Conservation (phyloP, 2,329 filamentous ascomycete species). For the Lasiodiplodia sp. region DNA sequence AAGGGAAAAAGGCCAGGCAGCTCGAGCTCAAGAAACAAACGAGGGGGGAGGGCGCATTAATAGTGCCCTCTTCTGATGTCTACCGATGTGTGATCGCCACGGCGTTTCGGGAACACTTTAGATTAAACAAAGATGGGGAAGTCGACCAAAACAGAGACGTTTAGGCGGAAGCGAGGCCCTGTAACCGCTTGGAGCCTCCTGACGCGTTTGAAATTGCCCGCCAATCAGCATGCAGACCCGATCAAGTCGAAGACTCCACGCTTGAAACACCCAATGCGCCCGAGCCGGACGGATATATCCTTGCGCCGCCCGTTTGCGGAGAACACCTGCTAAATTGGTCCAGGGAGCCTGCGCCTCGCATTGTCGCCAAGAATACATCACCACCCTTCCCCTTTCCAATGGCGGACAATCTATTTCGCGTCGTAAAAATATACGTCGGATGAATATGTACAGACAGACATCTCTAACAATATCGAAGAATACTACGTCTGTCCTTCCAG, state of each 20-base stretch:
- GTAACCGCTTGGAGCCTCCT: slow-evolving; percentile 19
- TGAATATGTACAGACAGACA: not conserved
- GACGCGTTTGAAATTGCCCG: slow-evolving; percentile 22
- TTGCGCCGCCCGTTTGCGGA: not conserved
- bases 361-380: not conserved
- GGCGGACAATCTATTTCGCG: not conserved
- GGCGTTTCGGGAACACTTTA: slow-evolving; percentile 19
- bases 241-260: not conserved
- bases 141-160: slow-evolving; percentile 4
- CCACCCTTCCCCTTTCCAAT: not conserved
- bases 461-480: not conserved
- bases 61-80: not conserved
- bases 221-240: slow-evolving; percentile 1
- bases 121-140: slow-evolving; percentile 26
- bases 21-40: not conserved
- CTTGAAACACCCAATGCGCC: not conserved
- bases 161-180: slow-evolving; percentile 22
- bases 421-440: not conserved
- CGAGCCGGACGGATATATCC: not conserved
- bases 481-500: not conserved
- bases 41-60: slow-evolving; percentile 6
- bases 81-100: slow-evolving; percentile 10
- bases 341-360: not conserved
- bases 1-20: not conserved
- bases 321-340: not conserved